Evolutionary conservation across 352 stramenopile genomes (phyloP).

Genomic region (Phytophthora multivora): DNA sequence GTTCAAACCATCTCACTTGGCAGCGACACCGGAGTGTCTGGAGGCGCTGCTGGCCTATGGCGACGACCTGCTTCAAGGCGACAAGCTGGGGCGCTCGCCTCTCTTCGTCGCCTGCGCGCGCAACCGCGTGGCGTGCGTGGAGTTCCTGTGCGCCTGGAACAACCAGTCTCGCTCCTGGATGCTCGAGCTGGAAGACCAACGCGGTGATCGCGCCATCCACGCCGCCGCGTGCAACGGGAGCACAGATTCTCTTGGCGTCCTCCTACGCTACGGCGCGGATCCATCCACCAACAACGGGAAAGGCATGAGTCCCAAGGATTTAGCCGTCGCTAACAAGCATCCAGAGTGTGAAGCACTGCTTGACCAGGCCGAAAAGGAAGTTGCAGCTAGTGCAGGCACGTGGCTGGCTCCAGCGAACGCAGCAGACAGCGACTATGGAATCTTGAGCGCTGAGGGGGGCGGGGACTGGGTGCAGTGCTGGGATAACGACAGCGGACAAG

Average conservation of each 20-base stretch:
- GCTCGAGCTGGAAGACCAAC: constrained; percentile 68
- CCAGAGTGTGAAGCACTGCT: constrained; percentile 50
- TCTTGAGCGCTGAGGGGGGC: constrained; percentile 10
- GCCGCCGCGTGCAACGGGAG: constrained; percentile 70
- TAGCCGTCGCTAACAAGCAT: constrained; percentile 56
- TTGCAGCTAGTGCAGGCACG: constrained; percentile 31
- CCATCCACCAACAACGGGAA: constrained; percentile 52
- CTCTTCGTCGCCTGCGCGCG: constrained; percentile 70
- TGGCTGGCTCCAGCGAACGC: constrained; percentile 67
- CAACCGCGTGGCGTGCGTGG: constrained; percentile 52
- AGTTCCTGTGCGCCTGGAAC: constrained; percentile 71
- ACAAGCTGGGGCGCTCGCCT: constrained; percentile 66
- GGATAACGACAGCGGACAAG: constrained; percentile 56
- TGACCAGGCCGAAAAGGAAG: constrained; percentile 44
- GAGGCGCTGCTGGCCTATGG: constrained; percentile 57
- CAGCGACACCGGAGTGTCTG: constrained; percentile 56
- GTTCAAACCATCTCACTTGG: constrained; percentile 71
- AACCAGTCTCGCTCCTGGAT: constrained; percentile 70
- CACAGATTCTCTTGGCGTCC: constrained; percentile 39
- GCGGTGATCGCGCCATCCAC: constrained; percentile 63
- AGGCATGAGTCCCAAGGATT: constrained; percentile 52
- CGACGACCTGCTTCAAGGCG: constrained; percentile 67
- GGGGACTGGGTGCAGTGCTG: constrained; percentile 64
- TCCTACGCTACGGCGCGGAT: constrained; percentile 60
- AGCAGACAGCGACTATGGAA: constrained; percentile 15